Conservation (phyloP, 495 filamentous ascomycete species). For the Cudoniella acicularis region DNA sequence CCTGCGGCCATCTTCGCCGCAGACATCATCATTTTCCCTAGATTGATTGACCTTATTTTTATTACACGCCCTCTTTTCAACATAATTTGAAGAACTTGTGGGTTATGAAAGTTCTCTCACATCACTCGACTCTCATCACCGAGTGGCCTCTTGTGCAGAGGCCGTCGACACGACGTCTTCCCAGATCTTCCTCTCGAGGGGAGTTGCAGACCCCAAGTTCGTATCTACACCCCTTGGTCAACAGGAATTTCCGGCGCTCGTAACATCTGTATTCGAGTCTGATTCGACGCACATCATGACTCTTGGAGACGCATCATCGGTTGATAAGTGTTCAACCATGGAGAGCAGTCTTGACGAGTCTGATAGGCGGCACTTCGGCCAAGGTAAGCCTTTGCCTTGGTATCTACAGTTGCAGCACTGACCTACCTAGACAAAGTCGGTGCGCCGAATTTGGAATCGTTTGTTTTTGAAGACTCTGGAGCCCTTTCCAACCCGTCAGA, state of each 20-base stretch:
- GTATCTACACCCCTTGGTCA: constrained; percentile 2
- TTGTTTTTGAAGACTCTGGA: no score
- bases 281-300: constrained; percentile 19
- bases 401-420: no score
- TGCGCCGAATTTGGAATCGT: no score
- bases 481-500: no score
- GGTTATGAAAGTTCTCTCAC: constrained; percentile 16
- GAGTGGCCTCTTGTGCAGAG: constrained; percentile 11
- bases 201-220: constrained; percentile 30
- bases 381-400: no score
- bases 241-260: constrained; percentile 3
- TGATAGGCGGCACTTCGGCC: no score
- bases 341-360: no score
- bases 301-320: constrained; percentile 16
- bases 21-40: no score
- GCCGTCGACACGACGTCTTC: constrained; percentile 34
- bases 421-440: no score
- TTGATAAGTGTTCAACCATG: not conserved
- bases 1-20: no score
- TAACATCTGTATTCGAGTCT: constrained; percentile 30
- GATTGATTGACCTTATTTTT: not conserved
- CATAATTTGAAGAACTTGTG: not conserved
- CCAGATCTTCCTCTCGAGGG: constrained; percentile 37
- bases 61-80: not conserved
- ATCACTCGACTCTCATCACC: constrained; percentile 17